Evolutionary conservation across 805 yeast species (phyloP).

Genomic region (Saturnispora zaruensis): DNA sequence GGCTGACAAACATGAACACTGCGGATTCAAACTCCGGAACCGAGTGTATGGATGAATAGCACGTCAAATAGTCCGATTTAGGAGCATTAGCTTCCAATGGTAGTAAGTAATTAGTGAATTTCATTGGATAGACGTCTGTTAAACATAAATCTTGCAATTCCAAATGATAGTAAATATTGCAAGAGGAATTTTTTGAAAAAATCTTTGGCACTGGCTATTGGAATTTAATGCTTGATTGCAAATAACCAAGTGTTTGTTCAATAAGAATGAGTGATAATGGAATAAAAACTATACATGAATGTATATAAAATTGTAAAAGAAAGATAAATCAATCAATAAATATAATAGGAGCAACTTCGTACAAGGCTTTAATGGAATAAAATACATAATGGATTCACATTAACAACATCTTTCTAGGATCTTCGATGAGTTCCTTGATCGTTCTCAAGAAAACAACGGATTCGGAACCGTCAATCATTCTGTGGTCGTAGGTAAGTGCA

Average conservation of each 20-base stretch:
- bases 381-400: conserved; percentile 16
- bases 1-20: not conserved
- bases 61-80: conserved; percentile 1
- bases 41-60: not conserved
- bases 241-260: not conserved
- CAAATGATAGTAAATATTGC: not conserved
- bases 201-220: too few relatives aligned
- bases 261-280: not conserved
- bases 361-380: not conserved
- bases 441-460: conserved; percentile 95
- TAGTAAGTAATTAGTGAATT: conserved; percentile 2
- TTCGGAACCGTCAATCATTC: conserved; percentile 97
- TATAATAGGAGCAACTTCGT: not conserved
- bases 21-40: not conserved
- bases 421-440: conserved; percentile 94
- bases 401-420: conserved; percentile 95
- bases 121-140: not conserved
- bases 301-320: not conserved
- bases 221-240: not conserved
- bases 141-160: not conserved
- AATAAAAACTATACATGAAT: not conserved
- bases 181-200: not conserved
- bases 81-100: conserved; percentile 5
- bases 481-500: conserved; percentile 96
- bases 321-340: not conserved